Evolutionary conservation across 352 stramenopile species (phyloP).

Genomic region (Phytopythium vexans): DNA sequence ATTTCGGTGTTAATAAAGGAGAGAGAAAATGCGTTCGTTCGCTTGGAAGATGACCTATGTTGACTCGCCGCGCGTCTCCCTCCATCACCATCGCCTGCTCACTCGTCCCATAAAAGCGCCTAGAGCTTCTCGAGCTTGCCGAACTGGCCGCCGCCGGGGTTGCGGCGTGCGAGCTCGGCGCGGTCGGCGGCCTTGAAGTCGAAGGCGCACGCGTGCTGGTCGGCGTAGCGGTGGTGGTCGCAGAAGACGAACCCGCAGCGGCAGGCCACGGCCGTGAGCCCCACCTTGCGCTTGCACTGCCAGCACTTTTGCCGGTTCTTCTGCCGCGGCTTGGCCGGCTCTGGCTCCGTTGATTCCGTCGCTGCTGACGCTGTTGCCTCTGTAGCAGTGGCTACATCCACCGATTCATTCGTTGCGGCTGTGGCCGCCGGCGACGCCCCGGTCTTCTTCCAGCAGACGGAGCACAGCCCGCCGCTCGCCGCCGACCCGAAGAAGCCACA

Average conservation of each 20-base stretch:
- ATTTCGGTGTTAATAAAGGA: too few species aligned
- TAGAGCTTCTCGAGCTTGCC: slow-evolving; percentile 85
- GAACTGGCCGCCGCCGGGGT: slow-evolving; percentile 80
- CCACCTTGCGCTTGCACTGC: slow-evolving; percentile 91
- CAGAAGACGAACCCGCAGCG: slow-evolving; percentile 89
- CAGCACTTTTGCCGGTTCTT: slow-evolving; percentile 91
- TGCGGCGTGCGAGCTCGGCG: slow-evolving; percentile 68
- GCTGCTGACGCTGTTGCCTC: neutral
- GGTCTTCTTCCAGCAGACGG: slow-evolving; percentile 83
- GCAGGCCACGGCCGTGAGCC: slow-evolving; percentile 87
- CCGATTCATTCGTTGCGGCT: neutral
- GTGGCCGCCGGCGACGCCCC: slow-evolving; percentile 19
- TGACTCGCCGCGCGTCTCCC: too few species aligned
- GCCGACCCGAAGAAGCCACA: slow-evolving; percentile 77
- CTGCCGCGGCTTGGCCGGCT: slow-evolving; percentile 52
- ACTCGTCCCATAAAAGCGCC: slow-evolving; percentile 7
- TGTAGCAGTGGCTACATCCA: slow-evolving; percentile 13
- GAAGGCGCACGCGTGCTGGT: slow-evolving; percentile 85
- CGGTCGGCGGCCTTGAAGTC: slow-evolving; percentile 84
- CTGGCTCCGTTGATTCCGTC: slow-evolving; percentile 11
- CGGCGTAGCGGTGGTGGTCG: slow-evolving; percentile 80
- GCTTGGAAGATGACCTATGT: too few species aligned
- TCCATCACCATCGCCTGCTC: too few species aligned
- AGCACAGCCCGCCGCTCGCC: slow-evolving; percentile 76
- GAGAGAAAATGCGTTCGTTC: too few species aligned